Evolutionary conservation across 1,139 yeast genomes (phyloP).

Genomic region (Geotrichum candidum): DNA sequence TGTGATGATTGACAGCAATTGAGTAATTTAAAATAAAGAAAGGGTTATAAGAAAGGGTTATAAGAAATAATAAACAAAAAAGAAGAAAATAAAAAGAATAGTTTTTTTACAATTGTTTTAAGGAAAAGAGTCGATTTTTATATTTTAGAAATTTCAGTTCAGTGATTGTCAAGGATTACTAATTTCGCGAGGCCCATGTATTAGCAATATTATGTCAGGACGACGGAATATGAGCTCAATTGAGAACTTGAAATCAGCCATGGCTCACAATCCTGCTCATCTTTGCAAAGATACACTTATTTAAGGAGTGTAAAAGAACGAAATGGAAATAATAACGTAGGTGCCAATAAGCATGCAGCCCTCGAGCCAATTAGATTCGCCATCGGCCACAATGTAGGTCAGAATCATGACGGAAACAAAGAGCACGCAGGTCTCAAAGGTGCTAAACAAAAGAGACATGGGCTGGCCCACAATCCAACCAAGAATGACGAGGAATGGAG

Average conservation of each 20-base stretch:
- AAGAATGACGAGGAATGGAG: slow-evolving; percentile 89
- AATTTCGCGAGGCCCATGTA: too few species aligned
- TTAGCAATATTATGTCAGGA: too few species aligned
- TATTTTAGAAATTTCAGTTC: too few species aligned
- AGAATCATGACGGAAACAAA: slow-evolving; percentile 84
- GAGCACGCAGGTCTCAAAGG: slow-evolving; percentile 87
- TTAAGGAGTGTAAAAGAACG: slow-evolving; percentile 46
- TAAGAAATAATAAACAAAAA: neutral
- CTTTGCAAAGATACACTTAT: neutral
- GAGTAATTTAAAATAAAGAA: neutral
- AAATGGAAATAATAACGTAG: slow-evolving; percentile 76
- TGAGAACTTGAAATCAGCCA: neutral
- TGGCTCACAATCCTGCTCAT: neutral
- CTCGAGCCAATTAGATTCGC: slow-evolving; percentile 94
- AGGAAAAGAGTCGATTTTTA: too few species aligned
- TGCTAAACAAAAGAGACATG: slow-evolving; percentile 84
- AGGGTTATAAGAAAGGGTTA: neutral
- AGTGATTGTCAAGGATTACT: too few species aligned
- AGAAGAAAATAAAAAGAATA: neutral
- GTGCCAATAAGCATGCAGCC: slow-evolving; percentile 89
- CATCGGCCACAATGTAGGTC: slow-evolving; percentile 82
- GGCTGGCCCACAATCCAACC: slow-evolving; percentile 91
- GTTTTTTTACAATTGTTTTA: too few species aligned
- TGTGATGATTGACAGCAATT: too few species aligned
- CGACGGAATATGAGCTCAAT: too few species aligned